These are phyloP conservation scores for Avena insularis DNA, from an alignment of 176 grass and related monocot species.

Conservation along the genomic window DNA sequence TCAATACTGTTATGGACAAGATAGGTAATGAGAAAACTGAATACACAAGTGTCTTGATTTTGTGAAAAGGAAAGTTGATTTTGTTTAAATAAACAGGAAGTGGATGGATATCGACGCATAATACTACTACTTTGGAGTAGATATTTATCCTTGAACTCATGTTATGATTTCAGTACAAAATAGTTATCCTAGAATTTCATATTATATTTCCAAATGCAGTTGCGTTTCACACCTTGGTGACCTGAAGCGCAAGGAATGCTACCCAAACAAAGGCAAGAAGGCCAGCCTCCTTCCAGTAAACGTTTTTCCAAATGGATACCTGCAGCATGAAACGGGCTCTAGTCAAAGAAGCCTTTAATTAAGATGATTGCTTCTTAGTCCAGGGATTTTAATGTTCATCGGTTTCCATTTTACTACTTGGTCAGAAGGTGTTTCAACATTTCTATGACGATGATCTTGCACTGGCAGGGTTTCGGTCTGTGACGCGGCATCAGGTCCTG, in stretches of 20 bases:
- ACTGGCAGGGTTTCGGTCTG: background rate
- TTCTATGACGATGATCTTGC: background rate
- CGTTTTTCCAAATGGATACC: slow-evolving; percentile 66
- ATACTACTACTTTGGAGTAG: background rate
- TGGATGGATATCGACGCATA: background rate
- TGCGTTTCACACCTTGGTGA: slow-evolving; percentile 58
- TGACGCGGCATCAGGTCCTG: slow-evolving; percentile 3
- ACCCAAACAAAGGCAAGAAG: slow-evolving; percentile 75
- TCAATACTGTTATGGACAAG: background rate
- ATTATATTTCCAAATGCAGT: background rate
- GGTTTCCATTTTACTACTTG: slow-evolving; percentile 16
- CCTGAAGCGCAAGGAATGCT: slow-evolving; percentile 74
- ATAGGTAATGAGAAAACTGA: background rate
- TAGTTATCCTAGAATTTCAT: background rate
- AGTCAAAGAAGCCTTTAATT: background rate
- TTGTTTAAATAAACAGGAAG: too few relatives aligned
- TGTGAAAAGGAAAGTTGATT: background rate
- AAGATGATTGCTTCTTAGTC: background rate
- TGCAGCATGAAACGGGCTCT: slow-evolving; percentile 4
- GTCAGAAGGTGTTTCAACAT: slow-evolving; percentile 5
- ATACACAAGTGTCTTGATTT: background rate
- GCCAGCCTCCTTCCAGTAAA: slow-evolving; percentile 78
- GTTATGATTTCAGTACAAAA: background rate
- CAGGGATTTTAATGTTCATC: background rate
- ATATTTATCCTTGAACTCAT: background rate